Evolutionary conservation across 1,139 yeast species (phyloP).

Genomic region (Kodamaea anthophila): DNA sequence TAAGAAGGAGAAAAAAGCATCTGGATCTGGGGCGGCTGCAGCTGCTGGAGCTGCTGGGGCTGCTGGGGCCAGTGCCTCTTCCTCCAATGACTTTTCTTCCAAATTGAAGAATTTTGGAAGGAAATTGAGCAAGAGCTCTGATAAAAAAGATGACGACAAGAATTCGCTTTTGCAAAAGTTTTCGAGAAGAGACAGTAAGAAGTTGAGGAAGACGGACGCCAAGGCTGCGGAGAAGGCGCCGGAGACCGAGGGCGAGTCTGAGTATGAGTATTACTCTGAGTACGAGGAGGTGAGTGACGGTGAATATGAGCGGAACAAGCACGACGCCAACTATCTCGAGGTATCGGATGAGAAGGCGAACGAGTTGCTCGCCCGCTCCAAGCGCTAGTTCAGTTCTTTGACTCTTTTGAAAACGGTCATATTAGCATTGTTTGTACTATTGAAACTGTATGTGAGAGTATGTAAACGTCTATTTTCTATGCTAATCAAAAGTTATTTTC

Average conservation of each 20-base stretch:
- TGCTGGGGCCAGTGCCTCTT: slow-evolving; percentile 8
- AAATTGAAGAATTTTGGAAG: slow-evolving; percentile 20
- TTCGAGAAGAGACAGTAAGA: slow-evolving; percentile 6
- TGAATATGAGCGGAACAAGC: slow-evolving; percentile 40
- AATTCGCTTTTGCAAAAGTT: slow-evolving; percentile 5
- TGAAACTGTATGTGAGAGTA: too few species aligned
- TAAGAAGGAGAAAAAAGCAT: slow-evolving; percentile 2
- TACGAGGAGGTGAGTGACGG: slow-evolving; percentile 47
- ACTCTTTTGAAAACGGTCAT: neutral
- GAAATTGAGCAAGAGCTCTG: slow-evolving; percentile 11
- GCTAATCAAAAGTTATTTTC: slow-evolving; percentile 59
- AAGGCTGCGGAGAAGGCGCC: neutral
- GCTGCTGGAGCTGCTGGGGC: slow-evolving; percentile 4
- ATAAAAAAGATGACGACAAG: slow-evolving; percentile 6
- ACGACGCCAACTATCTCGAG: slow-evolving; percentile 47
- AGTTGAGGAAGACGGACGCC: slow-evolving; percentile 1
- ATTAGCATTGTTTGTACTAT: slow-evolving; percentile 1
- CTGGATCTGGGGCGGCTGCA: slow-evolving; percentile 4
- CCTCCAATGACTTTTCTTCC: slow-evolving; percentile 11
- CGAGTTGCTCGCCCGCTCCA: slow-evolving; percentile 6
- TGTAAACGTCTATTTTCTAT: too few species aligned
- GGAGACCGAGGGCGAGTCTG: slow-evolving; percentile 9
- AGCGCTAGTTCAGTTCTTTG: slow-evolving; percentile 3
- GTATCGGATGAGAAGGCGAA: slow-evolving; percentile 33
- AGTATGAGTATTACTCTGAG: slow-evolving; percentile 33